Evolutionary conservation across 176 grass and related monocot genomes (phyloP).

Genomic region (Oryza brachyantha): DNA sequence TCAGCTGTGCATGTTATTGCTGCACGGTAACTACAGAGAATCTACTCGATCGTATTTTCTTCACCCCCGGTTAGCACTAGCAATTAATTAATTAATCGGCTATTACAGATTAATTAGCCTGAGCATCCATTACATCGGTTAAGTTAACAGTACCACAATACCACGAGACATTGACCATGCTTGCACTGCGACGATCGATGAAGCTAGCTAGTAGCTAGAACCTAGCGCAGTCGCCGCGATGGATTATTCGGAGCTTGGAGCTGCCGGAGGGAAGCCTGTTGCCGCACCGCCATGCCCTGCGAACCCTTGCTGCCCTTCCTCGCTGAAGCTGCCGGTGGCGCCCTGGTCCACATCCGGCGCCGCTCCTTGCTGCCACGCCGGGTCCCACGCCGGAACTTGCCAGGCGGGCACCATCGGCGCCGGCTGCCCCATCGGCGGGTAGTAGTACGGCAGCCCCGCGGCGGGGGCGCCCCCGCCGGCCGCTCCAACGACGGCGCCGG

Average conservation of each 20-base stretch:
- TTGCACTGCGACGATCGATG: background rate
- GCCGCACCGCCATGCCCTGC: constrained; percentile 31
- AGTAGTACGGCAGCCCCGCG: constrained; percentile 67
- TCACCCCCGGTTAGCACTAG: too few relatives aligned
- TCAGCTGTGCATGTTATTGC: too few relatives aligned
- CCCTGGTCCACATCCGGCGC: constrained; percentile 40
- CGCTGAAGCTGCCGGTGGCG: constrained; percentile 29
- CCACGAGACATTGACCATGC: constrained; percentile 3
- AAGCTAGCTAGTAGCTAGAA: background rate
- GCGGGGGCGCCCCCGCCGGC: constrained; percentile 21
- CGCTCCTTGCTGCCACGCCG: constrained; percentile 56
- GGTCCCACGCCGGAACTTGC: constrained; percentile 73
- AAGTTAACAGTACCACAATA: background rate
- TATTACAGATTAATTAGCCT: constrained; percentile 6
- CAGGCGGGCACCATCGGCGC: constrained; percentile 59
- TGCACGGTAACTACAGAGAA: too few relatives aligned
- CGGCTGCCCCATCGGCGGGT: constrained; percentile 63
- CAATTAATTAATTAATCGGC: background rate
- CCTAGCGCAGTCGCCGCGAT: background rate
- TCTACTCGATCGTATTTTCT: too few relatives aligned
- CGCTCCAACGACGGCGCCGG: background rate
- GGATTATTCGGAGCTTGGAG: constrained; percentile 48
- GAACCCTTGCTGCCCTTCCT: constrained; percentile 58
- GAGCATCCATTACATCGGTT: background rate
- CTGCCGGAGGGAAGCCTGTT: constrained; percentile 38